Conservation (phyloP, 2,329 filamentous ascomycete genomes). For the Colletotrichum cordylinicola region DNA sequence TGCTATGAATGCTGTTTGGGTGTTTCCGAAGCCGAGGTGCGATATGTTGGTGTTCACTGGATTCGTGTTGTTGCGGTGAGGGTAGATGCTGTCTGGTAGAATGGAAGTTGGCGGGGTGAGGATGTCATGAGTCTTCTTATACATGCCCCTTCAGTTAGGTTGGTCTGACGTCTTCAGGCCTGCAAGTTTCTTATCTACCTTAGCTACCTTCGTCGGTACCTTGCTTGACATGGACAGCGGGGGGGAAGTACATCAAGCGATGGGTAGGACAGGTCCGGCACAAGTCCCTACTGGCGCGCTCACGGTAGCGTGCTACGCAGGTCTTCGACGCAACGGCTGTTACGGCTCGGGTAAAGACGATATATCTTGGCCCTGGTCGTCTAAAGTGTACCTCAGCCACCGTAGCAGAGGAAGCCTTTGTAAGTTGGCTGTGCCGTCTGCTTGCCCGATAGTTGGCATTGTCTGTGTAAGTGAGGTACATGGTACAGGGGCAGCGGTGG, state of each 20-base stretch:
- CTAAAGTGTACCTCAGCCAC: not conserved
- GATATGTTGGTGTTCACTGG: not conserved
- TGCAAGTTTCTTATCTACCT: not conserved
- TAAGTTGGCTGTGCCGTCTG: not conserved
- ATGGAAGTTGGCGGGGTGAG: not conserved
- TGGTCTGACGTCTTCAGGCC: slow-evolving; percentile 15
- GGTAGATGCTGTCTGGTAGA: not conserved
- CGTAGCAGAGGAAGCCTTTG: not conserved
- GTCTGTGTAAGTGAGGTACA: not conserved
- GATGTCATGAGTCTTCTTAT: not conserved
- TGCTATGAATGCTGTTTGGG: not conserved
- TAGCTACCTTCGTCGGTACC: not conserved
- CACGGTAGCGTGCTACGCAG: not conserved
- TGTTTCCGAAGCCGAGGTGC: not conserved
- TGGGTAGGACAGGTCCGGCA: not conserved
- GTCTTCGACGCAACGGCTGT: not conserved
- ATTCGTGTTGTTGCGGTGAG: not conserved
- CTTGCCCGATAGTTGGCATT: not conserved
- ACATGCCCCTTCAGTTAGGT: not conserved
- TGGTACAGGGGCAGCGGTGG: not conserved
- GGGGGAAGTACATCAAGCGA: not conserved
- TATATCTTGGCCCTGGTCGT: not conserved
- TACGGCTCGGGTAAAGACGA: not conserved
- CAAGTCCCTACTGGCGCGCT: not conserved
- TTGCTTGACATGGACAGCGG: not conserved